These are phyloP conservation scores for Aspergillus olivimuriae DNA, from an alignment of 495 filamentous ascomycete species.

Conservation along the genomic window DNA sequence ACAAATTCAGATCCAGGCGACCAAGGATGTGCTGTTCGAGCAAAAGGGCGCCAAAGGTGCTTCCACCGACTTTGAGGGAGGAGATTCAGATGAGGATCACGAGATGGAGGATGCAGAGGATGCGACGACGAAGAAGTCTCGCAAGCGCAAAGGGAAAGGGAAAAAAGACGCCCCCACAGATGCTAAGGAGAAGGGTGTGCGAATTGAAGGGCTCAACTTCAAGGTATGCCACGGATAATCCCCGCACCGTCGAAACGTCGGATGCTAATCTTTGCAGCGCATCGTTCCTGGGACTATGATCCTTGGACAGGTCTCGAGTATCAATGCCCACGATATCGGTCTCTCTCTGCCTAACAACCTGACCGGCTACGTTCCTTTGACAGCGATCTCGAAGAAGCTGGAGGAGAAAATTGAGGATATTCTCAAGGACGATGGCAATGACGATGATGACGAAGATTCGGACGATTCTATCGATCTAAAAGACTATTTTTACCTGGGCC, in stretches of 20 bases:
- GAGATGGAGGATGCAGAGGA: slow-evolving; percentile 43
- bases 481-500: slow-evolving; percentile 70
- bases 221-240: slow-evolving; percentile 52
- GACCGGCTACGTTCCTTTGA: slow-evolving; percentile 81
- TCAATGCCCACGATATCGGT: slow-evolving; percentile 70
- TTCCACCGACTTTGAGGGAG: slow-evolving; percentile 33
- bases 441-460: slow-evolving; percentile 48
- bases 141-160: slow-evolving; percentile 41
- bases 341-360: slow-evolving; percentile 89
- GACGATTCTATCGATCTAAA: slow-evolving; percentile 62
- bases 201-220: slow-evolving; percentile 81
- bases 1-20: slow-evolving; percentile 92
- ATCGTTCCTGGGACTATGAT: slow-evolving; percentile 77
- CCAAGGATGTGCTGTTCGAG: slow-evolving; percentile 88
- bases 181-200: slow-evolving; percentile 48
- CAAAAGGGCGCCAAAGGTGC: slow-evolving; percentile 54
- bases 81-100: slow-evolving; percentile 35
- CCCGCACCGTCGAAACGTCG: background rate
- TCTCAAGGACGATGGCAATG: slow-evolving; percentile 49
- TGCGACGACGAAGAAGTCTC: slow-evolving; percentile 40
- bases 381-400: slow-evolving; percentile 73
- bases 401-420: slow-evolving; percentile 62
- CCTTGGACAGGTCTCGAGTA: slow-evolving; percentile 76
- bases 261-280: slow-evolving; percentile 52
- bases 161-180: slow-evolving; percentile 44